Base-by-base conservation (phyloP, 2,329 filamentous ascomycete genomes). In the Blastomyces emzantsi region DNA sequence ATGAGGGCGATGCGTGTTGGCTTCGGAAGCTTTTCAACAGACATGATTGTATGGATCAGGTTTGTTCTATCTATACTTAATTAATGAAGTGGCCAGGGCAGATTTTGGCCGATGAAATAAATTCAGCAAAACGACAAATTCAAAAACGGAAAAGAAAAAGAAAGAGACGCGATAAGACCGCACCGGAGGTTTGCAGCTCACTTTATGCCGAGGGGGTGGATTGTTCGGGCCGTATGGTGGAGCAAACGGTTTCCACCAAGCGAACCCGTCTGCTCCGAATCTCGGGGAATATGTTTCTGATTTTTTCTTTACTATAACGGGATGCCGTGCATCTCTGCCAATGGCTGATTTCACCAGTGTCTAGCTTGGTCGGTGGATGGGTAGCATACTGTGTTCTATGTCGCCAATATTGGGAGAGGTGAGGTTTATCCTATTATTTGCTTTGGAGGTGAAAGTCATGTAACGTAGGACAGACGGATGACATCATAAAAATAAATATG, bases 1-100 rank as follows among this genome's bases (percentile, higher is more conserved):
- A 78, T 68, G 17, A 77, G 68, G 60, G 75, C 71, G 60, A 78
- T 72, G 41, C 65, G 66, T 8, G 45, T 61, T 47, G 56, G 56
- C 39, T 22, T 51, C 13, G 28, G 59, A 51, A 52, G 45, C 25
- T 52, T 61, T 45, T 51, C 33, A 1, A 11, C 47, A 51, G 59
- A 61, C 59, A 61, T 61, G n/a, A 30, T 2, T 43, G 22, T 41
- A 22, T 9, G 33, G 33, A 36, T 36, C 33, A 36, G 9, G 33
- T 36, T 36, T 8, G 33, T 36, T 36, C 33, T 9, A 33, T 36
- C n/a, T 43, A 39, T 41, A 25, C n/a, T 36, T 11, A 57, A 43
- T 43, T 57, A 33, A 47, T 22, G 19, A 19, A 47, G 33, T 2
- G 33, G 33, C 5, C 17, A n/a, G 45, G 5, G 19, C 19, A 22